These are phyloP conservation scores for Barbatosphaeria neglecta DNA, from an alignment of 495 filamentous ascomycete genomes.

Conservation along the genomic window DNA sequence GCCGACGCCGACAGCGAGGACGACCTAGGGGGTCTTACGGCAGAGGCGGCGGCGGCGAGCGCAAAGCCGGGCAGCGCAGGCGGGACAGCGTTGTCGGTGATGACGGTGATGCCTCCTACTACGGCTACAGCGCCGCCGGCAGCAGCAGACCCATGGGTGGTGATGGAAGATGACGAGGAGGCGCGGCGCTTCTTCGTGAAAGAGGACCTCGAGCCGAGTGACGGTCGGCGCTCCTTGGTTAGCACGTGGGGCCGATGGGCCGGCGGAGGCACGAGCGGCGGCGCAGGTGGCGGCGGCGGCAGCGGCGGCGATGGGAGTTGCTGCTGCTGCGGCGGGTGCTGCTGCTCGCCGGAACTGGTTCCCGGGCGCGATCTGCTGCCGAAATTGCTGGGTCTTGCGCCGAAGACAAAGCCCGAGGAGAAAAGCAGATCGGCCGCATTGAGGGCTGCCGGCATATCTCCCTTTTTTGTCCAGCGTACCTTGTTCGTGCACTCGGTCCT, in stretches of 20 bases:
- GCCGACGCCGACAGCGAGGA: no score
- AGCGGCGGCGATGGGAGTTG: background rate
- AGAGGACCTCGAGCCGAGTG: conserved; percentile 30
- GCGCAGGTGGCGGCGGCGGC: background rate
- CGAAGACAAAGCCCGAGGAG: conserved; percentile 25
- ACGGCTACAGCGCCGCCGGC: conserved; percentile 6
- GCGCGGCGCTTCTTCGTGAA: conserved; percentile 28
- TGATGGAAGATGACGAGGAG: conserved; percentile 18
- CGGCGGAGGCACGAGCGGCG: no score
- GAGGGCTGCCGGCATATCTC: conserved; percentile 23
- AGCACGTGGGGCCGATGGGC: conserved; percentile 17
- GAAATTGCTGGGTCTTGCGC: conserved; percentile 13
- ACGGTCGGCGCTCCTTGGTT: conserved; percentile 34
- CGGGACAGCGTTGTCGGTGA: conserved; percentile 23
- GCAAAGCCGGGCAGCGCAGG: conserved; percentile 27
- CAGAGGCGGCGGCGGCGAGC: conserved; percentile 25
- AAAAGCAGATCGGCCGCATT: conserved; percentile 29
- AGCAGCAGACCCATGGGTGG: conserved; percentile 8
- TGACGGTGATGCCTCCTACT: background rate
- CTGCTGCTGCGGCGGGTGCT: conserved; percentile 8
- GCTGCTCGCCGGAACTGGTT: conserved; percentile 25
- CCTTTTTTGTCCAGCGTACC: conserved; percentile 32
- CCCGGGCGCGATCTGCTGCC: conserved; percentile 23
- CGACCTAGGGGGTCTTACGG: no score
- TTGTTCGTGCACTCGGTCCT: background rate